Conservation (phyloP, 257 asterid species). For the Thymus quinquecostatus region DNA sequence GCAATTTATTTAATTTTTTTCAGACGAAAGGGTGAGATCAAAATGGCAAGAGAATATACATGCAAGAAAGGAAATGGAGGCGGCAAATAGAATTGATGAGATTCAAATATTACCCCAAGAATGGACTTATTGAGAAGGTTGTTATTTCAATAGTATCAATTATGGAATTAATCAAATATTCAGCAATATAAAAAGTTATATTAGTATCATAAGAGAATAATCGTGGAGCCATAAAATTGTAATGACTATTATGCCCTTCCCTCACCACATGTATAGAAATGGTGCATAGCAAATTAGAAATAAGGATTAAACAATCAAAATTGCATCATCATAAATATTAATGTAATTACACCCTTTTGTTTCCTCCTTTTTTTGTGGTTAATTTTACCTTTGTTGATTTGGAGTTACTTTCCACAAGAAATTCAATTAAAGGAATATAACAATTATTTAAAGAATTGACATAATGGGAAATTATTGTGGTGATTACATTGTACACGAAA, state of each 20-base stretch:
- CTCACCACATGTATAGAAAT: background rate
- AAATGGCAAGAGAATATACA: background rate
- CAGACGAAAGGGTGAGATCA: slow-evolving; percentile 20
- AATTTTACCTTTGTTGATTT: background rate
- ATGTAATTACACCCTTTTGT: background rate
- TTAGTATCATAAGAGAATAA: background rate
- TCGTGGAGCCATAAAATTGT: background rate
- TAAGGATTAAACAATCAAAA: background rate
- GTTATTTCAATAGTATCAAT: background rate
- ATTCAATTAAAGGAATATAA: too few relatives aligned
- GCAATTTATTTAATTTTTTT: background rate
- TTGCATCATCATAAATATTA: background rate
- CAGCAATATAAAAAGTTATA: background rate
- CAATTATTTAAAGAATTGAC: too few relatives aligned
- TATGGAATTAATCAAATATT: background rate
- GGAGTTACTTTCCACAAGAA: too few relatives aligned
- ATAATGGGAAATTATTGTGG: too few relatives aligned
- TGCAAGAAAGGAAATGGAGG: background rate
- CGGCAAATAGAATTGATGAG: slow-evolving; percentile 12
- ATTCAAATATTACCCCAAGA: slow-evolving; percentile 33
- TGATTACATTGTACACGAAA: too few relatives aligned
- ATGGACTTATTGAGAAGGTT: slow-evolving; percentile 33
- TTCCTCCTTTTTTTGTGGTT: too few relatives aligned
- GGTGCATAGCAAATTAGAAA: background rate
- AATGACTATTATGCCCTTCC: background rate